Evolutionary conservation across 1,284 basidiomycete genomes (phyloP).

Genomic region (Chondrostereum purpureum): DNA sequence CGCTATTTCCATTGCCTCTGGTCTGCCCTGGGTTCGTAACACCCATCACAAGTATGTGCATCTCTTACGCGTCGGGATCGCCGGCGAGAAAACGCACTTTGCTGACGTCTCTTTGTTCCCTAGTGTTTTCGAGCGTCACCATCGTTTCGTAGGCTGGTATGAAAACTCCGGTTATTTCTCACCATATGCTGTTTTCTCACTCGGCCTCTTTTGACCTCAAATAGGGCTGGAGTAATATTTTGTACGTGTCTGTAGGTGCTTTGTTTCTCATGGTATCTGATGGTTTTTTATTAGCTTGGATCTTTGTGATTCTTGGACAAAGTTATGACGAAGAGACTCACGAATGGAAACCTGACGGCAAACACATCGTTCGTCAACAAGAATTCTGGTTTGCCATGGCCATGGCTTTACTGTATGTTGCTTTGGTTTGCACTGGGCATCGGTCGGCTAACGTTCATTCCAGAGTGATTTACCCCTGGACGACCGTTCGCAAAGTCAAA

Average conservation of each 20-base stretch:
- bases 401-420: conserved; percentile 67
- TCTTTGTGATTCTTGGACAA: conserved; percentile 65
- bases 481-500: conserved; percentile 63
- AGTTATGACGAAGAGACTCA: conserved; percentile 52
- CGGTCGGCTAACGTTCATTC: too few relatives aligned
- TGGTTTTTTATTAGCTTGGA: conserved; percentile 35
- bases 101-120: too few relatives aligned
- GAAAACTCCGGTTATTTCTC: too few relatives aligned
- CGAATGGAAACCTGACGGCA: conserved; percentile 51
- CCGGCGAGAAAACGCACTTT: too few relatives aligned
- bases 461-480: conserved; percentile 69
- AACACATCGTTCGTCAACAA: conserved; percentile 57
- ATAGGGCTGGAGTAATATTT: conserved; percentile 45
- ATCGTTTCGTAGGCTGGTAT: conserved; percentile 66
- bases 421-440: too few relatives aligned
- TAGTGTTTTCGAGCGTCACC: conserved; percentile 63
- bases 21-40: conserved; percentile 62
- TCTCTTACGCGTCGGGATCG: too few relatives aligned
- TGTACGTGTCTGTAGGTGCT: conserved; percentile 41
- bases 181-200: too few relatives aligned
- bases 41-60: conserved; percentile 64
- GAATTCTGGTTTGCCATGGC: conserved; percentile 72
- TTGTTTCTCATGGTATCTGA: too few relatives aligned
- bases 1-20: conserved; percentile 50
- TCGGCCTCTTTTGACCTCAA: too few relatives aligned